These are phyloP conservation scores for Gymnopilus junonius DNA, from an alignment of 768 basidiomycete species.

Conservation along the genomic window DNA sequence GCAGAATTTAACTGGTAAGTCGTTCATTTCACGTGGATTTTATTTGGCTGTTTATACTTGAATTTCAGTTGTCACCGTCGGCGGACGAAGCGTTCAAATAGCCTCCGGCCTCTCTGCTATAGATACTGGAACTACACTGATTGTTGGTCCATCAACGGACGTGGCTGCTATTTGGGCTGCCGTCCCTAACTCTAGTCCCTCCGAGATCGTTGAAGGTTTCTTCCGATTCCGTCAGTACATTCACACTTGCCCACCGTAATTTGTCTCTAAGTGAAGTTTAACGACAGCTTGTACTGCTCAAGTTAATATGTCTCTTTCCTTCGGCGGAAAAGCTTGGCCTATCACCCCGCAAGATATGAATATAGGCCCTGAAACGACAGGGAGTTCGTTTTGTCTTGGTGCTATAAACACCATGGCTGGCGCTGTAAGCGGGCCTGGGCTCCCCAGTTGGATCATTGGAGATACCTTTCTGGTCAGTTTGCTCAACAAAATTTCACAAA, in stretches of 20 bases:
- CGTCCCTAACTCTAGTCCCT: slow-evolving; percentile 59
- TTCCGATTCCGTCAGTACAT: slow-evolving; percentile 72
- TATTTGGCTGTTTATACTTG: neutral
- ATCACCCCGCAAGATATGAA: slow-evolving; percentile 82
- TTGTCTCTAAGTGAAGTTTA: neutral
- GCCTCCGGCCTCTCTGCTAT: slow-evolving; percentile 69
- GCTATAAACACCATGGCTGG: slow-evolving; percentile 62
- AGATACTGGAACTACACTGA: slow-evolving; percentile 96
- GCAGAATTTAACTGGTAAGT: slow-evolving; percentile 57
- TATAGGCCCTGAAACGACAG: slow-evolving; percentile 52
- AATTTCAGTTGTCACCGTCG: slow-evolving; percentile 59
- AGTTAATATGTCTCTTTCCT: slow-evolving; percentile 65
- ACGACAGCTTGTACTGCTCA: slow-evolving; percentile 65
- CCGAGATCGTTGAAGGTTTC: slow-evolving; percentile 60
- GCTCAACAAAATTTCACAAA: neutral
- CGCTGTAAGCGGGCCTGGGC: slow-evolving; percentile 39
- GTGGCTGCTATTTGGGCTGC: slow-evolving; percentile 66
- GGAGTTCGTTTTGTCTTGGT: slow-evolving; percentile 53
- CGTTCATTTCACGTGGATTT: neutral
- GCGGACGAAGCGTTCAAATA: slow-evolving; percentile 52
- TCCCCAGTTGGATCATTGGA: slow-evolving; percentile 69
- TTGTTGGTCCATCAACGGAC: slow-evolving; percentile 76
- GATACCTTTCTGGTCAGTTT: slow-evolving; percentile 69
- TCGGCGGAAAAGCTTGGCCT: slow-evolving; percentile 79
- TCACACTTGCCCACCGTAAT: neutral